Evolutionary conservation across 495 filamentous ascomycete species (phyloP).

Genomic region (Annulohypoxylon bovei): DNA sequence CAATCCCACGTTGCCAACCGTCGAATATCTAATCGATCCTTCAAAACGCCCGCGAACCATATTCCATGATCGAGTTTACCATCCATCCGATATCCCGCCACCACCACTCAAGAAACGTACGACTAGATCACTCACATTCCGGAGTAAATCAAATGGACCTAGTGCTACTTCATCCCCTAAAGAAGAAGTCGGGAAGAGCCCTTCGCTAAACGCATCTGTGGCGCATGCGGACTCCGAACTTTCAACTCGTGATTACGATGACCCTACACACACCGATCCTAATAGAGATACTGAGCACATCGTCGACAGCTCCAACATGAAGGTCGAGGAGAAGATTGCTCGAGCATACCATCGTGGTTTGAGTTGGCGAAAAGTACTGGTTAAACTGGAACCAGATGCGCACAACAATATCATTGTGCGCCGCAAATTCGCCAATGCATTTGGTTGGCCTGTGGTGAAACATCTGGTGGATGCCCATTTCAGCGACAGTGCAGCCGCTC

Average conservation of each 20-base stretch:
- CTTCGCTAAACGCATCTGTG: constrained; percentile 22
- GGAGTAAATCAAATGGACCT: constrained; percentile 36
- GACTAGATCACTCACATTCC: constrained; percentile 47
- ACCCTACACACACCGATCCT: constrained; percentile 48
- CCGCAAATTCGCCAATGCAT: constrained; percentile 95
- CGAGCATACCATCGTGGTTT: constrained; percentile 90
- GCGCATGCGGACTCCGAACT: constrained; percentile 43
- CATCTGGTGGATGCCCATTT: constrained; percentile 96
- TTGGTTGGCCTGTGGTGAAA: constrained; percentile 95
- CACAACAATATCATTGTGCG: constrained; percentile 98
- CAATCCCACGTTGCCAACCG: constrained; percentile 85
- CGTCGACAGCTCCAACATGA: constrained; percentile 70
- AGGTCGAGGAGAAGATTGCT: constrained; percentile 96
- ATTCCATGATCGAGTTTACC: constrained; percentile 96
- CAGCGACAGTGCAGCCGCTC: constrained; percentile 68
- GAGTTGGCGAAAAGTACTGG: constrained; percentile 95
- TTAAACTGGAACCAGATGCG: constrained; percentile 93
- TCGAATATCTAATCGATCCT: constrained; percentile 83
- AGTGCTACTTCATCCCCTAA: constrained; percentile 28
- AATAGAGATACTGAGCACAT: constrained; percentile 55
- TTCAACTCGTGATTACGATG: constrained; percentile 54
- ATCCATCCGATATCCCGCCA: constrained; percentile 90
- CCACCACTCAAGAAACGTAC: constrained; percentile 72
- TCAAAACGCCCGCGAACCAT: constrained; percentile 87
- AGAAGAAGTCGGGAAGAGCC: constrained; percentile 24